Evolutionary conservation across 2,329 filamentous ascomycete species (phyloP).

Genomic region (Lachnellula subtilissima): DNA sequence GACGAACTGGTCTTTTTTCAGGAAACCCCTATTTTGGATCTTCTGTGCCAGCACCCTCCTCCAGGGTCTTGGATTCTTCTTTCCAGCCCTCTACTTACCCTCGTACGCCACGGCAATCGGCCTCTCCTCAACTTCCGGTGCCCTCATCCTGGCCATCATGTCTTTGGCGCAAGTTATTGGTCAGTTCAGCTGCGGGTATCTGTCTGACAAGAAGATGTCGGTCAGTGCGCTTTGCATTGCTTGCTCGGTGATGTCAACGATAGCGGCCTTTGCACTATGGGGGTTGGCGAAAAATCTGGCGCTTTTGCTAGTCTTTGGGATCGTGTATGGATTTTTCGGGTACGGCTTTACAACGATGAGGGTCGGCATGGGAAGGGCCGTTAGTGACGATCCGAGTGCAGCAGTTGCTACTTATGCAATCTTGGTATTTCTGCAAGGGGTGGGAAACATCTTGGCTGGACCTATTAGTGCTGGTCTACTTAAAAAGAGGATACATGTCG

Average conservation of each 20-base stretch:
- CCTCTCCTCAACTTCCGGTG: conserved; percentile 59
- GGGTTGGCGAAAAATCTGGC: conserved; percentile 42
- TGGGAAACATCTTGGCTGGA: conserved; percentile 31
- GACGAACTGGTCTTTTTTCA: conserved; percentile 37
- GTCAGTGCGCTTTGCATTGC: conserved; percentile 36
- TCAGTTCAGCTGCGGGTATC: conserved; percentile 44
- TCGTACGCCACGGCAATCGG: conserved; percentile 67
- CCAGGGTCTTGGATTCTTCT: conserved; percentile 45
- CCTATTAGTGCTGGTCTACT: conserved; percentile 29
- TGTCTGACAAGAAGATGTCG: conserved; percentile 44
- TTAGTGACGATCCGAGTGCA: conserved; percentile 28
- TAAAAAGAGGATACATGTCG: background rate
- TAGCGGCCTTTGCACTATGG: conserved; percentile 49
- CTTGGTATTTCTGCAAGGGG: conserved; percentile 29
- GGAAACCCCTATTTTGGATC: conserved; percentile 43
- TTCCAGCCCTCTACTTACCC: conserved; percentile 49
- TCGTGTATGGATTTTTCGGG: conserved; percentile 52
- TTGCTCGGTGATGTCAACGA: conserved; percentile 41
- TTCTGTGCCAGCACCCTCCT: conserved; percentile 42
- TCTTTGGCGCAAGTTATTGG: conserved; percentile 45
- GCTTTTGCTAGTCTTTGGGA: conserved; percentile 43
- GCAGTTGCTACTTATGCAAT: conserved; percentile 27
- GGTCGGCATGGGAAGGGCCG: conserved; percentile 33
- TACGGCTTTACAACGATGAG: conserved; percentile 47
- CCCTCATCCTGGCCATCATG: conserved; percentile 47